Evolutionary conservation across 441 rosid genomes (phyloP).

Genomic region (Sinapis alba): DNA sequence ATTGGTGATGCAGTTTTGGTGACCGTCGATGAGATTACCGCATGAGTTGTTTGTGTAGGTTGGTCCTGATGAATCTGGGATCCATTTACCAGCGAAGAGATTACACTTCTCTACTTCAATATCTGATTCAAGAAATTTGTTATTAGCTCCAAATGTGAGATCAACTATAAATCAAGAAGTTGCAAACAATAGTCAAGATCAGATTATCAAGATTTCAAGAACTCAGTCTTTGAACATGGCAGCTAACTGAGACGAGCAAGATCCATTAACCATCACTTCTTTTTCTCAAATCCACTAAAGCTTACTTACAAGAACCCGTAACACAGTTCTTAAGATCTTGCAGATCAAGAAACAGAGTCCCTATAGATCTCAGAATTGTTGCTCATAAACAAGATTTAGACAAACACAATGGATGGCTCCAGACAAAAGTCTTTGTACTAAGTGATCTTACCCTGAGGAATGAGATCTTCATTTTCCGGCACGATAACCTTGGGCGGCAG

Average conservation of each 20-base stretch:
- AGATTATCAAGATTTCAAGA: neutral
- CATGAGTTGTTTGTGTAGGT: constrained; percentile 74
- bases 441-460: constrained; percentile 53
- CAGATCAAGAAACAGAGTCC: constrained; percentile 7
- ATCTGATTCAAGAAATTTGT: constrained; percentile 34
- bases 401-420: neutral
- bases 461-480: constrained; percentile 56
- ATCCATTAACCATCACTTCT: too few species aligned
- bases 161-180: neutral
- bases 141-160: neutral
- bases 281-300: too few species aligned
- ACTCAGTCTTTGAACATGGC: neutral
- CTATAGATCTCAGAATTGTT: constrained; percentile 31
- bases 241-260: too few species aligned
- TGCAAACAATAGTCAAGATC: neutral
- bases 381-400: neutral
- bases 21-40: constrained; percentile 63
- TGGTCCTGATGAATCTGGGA: constrained; percentile 73
- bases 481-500: constrained; percentile 33
- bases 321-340: constrained; percentile 19
- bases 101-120: constrained; percentile 60
- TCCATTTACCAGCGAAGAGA: constrained; percentile 81
- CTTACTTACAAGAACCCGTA: neutral
- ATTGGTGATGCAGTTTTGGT: constrained; percentile 85
- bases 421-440: constrained; percentile 3